These are phyloP conservation scores for Colletotrichum simmondsii DNA, from an alignment of 2,329 filamentous ascomycete genomes.

Conservation along the genomic window DNA sequence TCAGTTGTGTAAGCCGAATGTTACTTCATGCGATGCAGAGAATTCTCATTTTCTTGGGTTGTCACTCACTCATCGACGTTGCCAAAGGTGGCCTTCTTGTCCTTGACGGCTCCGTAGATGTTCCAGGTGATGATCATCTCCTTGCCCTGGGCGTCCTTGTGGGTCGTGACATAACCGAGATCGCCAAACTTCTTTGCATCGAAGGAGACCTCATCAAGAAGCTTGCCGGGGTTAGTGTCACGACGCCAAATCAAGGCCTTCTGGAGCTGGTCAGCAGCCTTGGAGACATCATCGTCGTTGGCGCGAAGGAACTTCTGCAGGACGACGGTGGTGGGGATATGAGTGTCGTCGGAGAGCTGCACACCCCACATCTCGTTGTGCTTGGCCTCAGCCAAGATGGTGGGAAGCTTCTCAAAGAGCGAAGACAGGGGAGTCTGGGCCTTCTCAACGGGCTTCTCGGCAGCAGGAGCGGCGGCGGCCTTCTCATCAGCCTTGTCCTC, in stretches of 20 bases:
- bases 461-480: neutral
- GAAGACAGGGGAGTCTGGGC: constrained; percentile 57
- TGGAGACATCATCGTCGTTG: constrained; percentile 79
- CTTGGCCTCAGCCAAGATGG: constrained; percentile 65
- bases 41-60: neutral
- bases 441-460: constrained; percentile 31
- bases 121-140: constrained; percentile 87
- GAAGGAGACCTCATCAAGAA: constrained; percentile 72
- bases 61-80: constrained; percentile 78
- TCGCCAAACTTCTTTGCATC: constrained; percentile 77
- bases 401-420: constrained; percentile 68
- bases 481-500: constrained; percentile 40
- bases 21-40: neutral
- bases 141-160: constrained; percentile 65
- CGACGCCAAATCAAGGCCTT: constrained; percentile 88
- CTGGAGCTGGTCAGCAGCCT: constrained; percentile 81
- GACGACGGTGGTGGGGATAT: constrained; percentile 83
- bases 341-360: constrained; percentile 64
- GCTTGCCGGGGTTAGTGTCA: constrained; percentile 75
- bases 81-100: constrained; percentile 85
- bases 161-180: constrained; percentile 83
- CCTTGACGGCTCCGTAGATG: constrained; percentile 89
- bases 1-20: neutral
- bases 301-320: constrained; percentile 95
- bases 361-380: constrained; percentile 92